phyloP scores from a whole-genome alignment of 2,329 filamentous ascomycete species.

The Fusarium metavorans region DNA sequence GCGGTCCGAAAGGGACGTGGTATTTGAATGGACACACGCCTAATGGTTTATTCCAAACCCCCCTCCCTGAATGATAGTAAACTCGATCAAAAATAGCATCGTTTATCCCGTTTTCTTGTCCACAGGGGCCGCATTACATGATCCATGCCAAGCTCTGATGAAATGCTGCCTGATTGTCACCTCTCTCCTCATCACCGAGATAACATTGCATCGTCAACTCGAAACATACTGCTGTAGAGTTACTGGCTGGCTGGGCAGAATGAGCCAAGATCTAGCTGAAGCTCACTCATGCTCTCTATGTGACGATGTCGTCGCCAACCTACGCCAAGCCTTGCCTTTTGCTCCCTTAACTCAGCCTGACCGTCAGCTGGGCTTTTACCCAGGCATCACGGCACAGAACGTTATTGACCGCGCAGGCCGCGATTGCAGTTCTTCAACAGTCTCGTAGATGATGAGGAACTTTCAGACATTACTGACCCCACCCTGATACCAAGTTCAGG shows the following conservation, averaged over 20 bases:
- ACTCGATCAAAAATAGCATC: background rate
- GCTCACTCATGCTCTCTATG: background rate
- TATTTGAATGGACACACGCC: background rate
- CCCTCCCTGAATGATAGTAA: background rate
- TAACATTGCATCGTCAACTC: background rate
- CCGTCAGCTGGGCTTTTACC: background rate
- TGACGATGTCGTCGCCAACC: background rate
- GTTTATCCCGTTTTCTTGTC: background rate
- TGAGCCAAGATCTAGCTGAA: background rate
- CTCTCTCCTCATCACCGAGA: background rate
- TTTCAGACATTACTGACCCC: background rate
- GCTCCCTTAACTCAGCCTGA: background rate
- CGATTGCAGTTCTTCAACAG: background rate
- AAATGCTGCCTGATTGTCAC: background rate
- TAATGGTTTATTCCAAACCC: background rate
- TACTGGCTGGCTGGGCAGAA: too few species aligned
- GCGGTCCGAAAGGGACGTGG: background rate
- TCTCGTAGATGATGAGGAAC: background rate
- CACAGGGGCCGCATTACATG: background rate
- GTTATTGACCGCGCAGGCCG: background rate
- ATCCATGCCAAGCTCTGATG: background rate
- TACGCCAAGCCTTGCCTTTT: background rate
- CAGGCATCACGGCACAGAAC: background rate
- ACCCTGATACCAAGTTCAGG: background rate
- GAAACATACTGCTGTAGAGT: background rate